phyloP scores from a whole-genome alignment of 306 rosid genomes.

The Luffa aegyptiaca region DNA sequence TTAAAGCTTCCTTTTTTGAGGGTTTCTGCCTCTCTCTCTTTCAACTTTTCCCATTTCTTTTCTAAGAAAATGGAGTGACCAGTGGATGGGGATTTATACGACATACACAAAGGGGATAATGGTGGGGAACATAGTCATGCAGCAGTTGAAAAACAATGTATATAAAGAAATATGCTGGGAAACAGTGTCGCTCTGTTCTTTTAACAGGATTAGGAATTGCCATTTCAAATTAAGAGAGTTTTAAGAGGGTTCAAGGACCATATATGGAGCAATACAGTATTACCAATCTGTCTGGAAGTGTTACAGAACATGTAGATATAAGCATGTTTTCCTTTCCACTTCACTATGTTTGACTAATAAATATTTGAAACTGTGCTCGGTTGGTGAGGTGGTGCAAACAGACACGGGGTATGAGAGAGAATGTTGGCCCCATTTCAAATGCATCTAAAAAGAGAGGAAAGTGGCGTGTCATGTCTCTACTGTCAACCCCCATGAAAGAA shows the following conservation, averaged over 20 bases:
- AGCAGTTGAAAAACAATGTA: conserved; percentile 57
- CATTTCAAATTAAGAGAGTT: conserved; percentile 46
- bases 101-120: conserved; percentile 22
- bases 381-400: conserved; percentile 34
- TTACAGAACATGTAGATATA: conserved; percentile 20
- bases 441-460: conserved; percentile 56
- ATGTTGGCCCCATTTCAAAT: conserved; percentile 56
- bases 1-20: conserved; percentile 7
- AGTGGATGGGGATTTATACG: conserved; percentile 12
- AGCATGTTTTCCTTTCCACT: conserved; percentile 19
- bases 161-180: conserved; percentile 44
- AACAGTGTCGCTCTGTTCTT: conserved; percentile 33
- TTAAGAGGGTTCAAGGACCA: conserved; percentile 50
- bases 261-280: conserved; percentile 45
- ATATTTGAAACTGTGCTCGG: conserved; percentile 7
- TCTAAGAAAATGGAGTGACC: conserved; percentile 5
- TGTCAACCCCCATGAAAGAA: conserved; percentile 55
- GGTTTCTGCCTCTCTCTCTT: neutral
- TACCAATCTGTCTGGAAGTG: neutral
- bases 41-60: conserved; percentile 1
- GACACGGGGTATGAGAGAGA: conserved; percentile 21
- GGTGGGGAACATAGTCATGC: conserved; percentile 94
- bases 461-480: conserved; percentile 55
- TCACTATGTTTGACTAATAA: conserved; percentile 9
- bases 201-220: conserved; percentile 26